Conservation (phyloP, 1,139 yeast species). For the Suhomyces ambrosiae region DNA sequence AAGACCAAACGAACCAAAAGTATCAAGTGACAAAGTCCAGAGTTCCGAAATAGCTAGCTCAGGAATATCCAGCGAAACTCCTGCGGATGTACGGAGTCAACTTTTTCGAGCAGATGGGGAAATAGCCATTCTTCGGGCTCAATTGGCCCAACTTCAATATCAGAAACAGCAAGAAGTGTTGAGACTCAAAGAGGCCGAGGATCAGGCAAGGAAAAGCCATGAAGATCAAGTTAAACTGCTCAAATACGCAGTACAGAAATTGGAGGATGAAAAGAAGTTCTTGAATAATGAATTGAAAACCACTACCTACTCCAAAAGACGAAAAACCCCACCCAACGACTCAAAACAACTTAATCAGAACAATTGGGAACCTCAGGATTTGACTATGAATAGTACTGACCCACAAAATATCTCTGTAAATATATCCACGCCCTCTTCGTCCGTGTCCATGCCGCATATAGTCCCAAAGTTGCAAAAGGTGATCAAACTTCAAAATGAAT, state of each 20-base stretch:
- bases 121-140: conserved; percentile 70
- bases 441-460: neutral
- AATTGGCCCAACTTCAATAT: conserved; percentile 51
- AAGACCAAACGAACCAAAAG: no score
- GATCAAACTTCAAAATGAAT: conserved; percentile 35
- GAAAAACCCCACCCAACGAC: conserved; percentile 8
- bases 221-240: conserved; percentile 46
- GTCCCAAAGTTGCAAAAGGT: conserved; percentile 12
- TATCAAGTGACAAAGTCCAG: neutral
- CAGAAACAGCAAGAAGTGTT: conserved; percentile 48
- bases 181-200: conserved; percentile 40
- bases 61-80: neutral
- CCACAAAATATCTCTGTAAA: conserved; percentile 6
- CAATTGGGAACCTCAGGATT: neutral
- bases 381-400: neutral
- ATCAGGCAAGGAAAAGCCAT: conserved; percentile 31
- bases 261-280: conserved; percentile 75
- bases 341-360: neutral
- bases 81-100: conserved; percentile 22
- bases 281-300: conserved; percentile 45
- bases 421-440: conserved; percentile 3
- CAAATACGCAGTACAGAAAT: conserved; percentile 48
- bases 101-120: conserved; percentile 70
- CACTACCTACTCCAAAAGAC: conserved; percentile 17
- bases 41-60: neutral